These are phyloP conservation scores for Ophiostoma ulmi DNA, from an alignment of 2,329 filamentous ascomycete species.

Conservation along the genomic window DNA sequence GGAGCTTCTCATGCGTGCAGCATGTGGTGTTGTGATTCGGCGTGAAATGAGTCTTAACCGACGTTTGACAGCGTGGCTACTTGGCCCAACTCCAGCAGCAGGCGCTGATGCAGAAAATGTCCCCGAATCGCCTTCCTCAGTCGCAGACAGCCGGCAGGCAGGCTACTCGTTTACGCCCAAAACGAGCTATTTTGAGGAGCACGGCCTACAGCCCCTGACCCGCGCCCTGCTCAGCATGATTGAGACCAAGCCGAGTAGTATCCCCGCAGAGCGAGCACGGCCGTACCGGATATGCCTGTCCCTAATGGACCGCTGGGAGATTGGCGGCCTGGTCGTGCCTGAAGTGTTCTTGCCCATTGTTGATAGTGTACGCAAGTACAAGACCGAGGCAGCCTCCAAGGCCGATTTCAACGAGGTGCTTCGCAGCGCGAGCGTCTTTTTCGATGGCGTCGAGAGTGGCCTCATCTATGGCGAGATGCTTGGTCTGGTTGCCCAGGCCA, in stretches of 20 bases:
- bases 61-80: slow-evolving; percentile 90
- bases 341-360: slow-evolving; percentile 84
- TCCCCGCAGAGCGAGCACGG: slow-evolving; percentile 65
- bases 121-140: slow-evolving; percentile 42
- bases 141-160: slow-evolving; percentile 28
- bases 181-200: slow-evolving; percentile 76
- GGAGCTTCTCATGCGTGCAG: slow-evolving; percentile 74
- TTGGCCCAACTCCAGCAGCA: slow-evolving; percentile 63
- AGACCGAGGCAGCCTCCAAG: slow-evolving; percentile 58
- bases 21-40: slow-evolving; percentile 78
- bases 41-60: slow-evolving; percentile 96
- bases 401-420: slow-evolving; percentile 78
- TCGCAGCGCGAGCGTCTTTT: slow-evolving; percentile 90
- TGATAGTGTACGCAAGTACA: slow-evolving; percentile 71
- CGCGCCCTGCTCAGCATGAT: slow-evolving; percentile 75
- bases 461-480: slow-evolving; percentile 85
- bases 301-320: slow-evolving; percentile 97
- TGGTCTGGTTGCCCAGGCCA: slow-evolving; percentile 58
- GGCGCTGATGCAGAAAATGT: slow-evolving; percentile 29
- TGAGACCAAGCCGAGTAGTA: slow-evolving; percentile 35
- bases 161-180: slow-evolving; percentile 42
- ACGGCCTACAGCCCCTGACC: slow-evolving; percentile 69
- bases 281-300: slow-evolving; percentile 91
- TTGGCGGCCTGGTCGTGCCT: slow-evolving; percentile 82
- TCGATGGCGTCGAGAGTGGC: slow-evolving; percentile 92